Conservation (phyloP, 2,329 filamentous ascomycete species). For the Lizonia empirigonia region DNA sequence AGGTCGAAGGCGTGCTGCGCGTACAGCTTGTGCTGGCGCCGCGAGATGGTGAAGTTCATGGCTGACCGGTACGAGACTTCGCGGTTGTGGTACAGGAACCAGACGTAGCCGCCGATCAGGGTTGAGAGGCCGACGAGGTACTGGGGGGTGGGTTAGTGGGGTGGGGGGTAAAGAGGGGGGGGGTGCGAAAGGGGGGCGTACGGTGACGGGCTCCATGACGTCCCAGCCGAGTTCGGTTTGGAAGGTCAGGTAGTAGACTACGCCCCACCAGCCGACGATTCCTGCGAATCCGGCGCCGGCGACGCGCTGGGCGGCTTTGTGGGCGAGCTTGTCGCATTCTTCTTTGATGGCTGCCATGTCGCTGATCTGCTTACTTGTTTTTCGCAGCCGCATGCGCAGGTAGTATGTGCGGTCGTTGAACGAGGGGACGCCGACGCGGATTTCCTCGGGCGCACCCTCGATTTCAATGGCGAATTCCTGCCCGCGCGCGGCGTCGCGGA, state of each 20-base stretch:
- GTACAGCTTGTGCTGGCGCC: conserved; percentile 78
- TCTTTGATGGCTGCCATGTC: conserved; percentile 74
- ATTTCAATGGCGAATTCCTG: conserved; percentile 86
- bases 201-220: conserved; percentile 84
- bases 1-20: conserved; percentile 76
- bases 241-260: conserved; percentile 73
- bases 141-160: conserved; percentile 8
- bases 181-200: conserved; percentile 29
- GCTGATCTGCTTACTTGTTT: conserved; percentile 71
- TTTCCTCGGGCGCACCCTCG: conserved; percentile 70
- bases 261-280: conserved; percentile 78
- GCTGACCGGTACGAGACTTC: conserved; percentile 87
- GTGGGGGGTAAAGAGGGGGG: background rate
- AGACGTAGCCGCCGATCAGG: conserved; percentile 88
- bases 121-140: conserved; percentile 86
- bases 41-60: conserved; percentile 83
- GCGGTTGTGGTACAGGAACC: conserved; percentile 91
- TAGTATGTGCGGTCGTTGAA: conserved; percentile 93
- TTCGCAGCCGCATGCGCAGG: conserved; percentile 75
- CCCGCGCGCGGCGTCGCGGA: conserved; percentile 82
- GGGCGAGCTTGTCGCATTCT: conserved; percentile 79
- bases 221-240: conserved; percentile 85
- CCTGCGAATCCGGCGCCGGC: conserved; percentile 79
- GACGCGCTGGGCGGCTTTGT: conserved; percentile 76
- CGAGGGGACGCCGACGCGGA: conserved; percentile 80